These are phyloP conservation scores for Boletus calvinii DNA, from an alignment of 1,284 basidiomycete species.

Conservation along the genomic window DNA sequence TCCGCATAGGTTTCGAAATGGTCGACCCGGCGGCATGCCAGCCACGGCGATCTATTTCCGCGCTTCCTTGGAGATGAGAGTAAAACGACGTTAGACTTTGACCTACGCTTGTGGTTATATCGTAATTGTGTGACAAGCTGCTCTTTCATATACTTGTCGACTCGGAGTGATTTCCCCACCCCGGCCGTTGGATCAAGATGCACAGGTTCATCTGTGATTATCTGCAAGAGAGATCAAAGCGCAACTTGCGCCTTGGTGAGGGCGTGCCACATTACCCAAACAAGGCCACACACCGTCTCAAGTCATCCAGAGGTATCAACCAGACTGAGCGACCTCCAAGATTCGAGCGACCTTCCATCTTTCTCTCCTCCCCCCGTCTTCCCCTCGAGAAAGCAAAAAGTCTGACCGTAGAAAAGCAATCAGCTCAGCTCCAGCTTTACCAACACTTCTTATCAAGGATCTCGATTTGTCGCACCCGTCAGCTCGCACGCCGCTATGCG, in stretches of 20 bases:
- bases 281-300: slow-evolving; percentile 31
- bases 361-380: slow-evolving; percentile 7
- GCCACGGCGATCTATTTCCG: neutral
- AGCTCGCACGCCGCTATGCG: slow-evolving; percentile 62
- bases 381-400: neutral
- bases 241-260: neutral
- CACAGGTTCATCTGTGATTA: slow-evolving; percentile 14
- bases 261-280: slow-evolving; percentile 32
- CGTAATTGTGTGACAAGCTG: neutral
- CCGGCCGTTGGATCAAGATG: neutral
- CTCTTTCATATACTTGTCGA: neutral
- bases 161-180: too few relatives aligned
- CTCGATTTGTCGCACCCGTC: slow-evolving; percentile 18
- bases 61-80: neutral
- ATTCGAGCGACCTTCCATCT: slow-evolving; percentile 15
- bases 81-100: neutral
- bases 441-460: slow-evolving; percentile 13
- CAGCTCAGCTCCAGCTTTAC: neutral
- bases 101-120: neutral
- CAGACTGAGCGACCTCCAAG: slow-evolving; percentile 15
- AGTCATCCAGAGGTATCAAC: slow-evolving; percentile 33
- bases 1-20: neutral
- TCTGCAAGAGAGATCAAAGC: neutral
- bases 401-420: neutral
- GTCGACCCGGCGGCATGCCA: too few relatives aligned